Conservation (phyloP, 306 rosid genomes). For the Lagenaria siceraria region DNA sequence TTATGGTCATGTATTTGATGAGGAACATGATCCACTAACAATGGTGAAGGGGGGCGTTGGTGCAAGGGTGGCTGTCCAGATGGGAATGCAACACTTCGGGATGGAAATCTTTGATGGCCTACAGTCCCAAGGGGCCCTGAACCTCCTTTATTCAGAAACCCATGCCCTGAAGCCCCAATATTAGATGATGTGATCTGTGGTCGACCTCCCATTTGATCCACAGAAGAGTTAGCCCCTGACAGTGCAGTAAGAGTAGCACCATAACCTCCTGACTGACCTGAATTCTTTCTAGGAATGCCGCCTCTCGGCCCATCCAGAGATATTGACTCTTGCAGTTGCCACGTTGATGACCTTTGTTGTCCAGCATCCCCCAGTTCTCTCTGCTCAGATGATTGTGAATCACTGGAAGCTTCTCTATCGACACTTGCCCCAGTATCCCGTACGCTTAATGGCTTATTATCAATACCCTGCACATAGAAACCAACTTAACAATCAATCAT, state of each 20-base stretch:
- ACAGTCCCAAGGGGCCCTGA: slow-evolving; percentile 31
- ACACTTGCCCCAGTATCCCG: slow-evolving; percentile 27
- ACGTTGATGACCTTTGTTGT: slow-evolving; percentile 29
- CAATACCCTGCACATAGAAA: slow-evolving; percentile 45
- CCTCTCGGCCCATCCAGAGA: slow-evolving; percentile 25
- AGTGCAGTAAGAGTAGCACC: slow-evolving; percentile 24
- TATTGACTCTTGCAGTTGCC: slow-evolving; percentile 42
- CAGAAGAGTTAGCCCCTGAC: slow-evolving; percentile 25
- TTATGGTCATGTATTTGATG: slow-evolving; percentile 28
- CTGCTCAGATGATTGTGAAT: slow-evolving; percentile 27
- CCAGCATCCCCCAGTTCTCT: slow-evolving; percentile 41
- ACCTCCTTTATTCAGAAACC: slow-evolving; percentile 23
- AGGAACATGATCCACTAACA: slow-evolving; percentile 17
- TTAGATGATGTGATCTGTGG: slow-evolving; percentile 17
- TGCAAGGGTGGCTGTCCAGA: slow-evolving; percentile 40
- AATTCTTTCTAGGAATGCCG: slow-evolving; percentile 13
- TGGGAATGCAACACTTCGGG: slow-evolving; percentile 31
- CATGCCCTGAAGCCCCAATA: slow-evolving; percentile 23
- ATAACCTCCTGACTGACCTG: slow-evolving; percentile 29
- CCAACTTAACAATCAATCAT: not conserved
- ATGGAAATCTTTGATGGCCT: slow-evolving; percentile 30
- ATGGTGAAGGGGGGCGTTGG: slow-evolving; percentile 32
- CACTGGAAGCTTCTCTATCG: slow-evolving; percentile 29
- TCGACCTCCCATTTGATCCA: slow-evolving; percentile 26
- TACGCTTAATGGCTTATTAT: slow-evolving; percentile 19